Conservation (phyloP, 306 rosid genomes). For the Alnus rubra region DNA sequence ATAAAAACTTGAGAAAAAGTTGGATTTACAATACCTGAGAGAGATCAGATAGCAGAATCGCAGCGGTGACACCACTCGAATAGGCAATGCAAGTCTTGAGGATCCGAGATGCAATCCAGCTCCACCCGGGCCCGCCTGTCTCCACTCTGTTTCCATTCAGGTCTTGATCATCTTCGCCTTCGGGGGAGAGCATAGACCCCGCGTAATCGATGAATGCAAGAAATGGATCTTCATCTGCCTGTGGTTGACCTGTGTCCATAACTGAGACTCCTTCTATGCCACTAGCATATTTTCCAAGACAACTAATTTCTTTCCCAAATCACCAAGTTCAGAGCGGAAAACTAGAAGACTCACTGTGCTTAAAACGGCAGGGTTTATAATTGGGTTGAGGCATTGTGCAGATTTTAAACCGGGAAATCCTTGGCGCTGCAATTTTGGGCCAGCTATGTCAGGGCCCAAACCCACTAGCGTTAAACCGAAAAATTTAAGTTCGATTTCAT, state of each 20-base stretch:
- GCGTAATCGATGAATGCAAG: constrained; percentile 70
- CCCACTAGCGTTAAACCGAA: too few relatives aligned
- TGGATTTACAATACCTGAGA: constrained; percentile 49
- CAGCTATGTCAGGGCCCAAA: too few relatives aligned
- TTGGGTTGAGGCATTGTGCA: too few relatives aligned
- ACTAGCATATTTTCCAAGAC: background rate
- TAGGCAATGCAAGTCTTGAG: constrained; percentile 79
- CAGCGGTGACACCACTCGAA: constrained; percentile 85
- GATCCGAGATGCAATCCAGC: constrained; percentile 72
- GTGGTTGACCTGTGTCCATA: constrained; percentile 52
- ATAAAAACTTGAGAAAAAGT: background rate
- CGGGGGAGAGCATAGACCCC: constrained; percentile 55
- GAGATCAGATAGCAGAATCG: constrained; percentile 84
- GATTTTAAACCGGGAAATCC: too few relatives aligned
- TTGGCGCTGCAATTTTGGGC: too few relatives aligned
- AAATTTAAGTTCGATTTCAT: too few relatives aligned
- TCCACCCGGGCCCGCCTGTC: constrained; percentile 62
- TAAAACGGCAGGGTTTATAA: too few relatives aligned
- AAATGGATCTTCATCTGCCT: constrained; percentile 61
- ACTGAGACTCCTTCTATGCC: constrained; percentile 24
- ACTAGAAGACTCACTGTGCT: too few relatives aligned
- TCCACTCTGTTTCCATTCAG: constrained; percentile 35
- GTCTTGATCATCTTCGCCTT: constrained; percentile 38
- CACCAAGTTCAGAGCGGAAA: too few relatives aligned
- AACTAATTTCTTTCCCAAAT: background rate